Evolutionary conservation across 2,329 filamentous ascomycete genomes (phyloP).

Genomic region (Paecilomyces sp.): DNA sequence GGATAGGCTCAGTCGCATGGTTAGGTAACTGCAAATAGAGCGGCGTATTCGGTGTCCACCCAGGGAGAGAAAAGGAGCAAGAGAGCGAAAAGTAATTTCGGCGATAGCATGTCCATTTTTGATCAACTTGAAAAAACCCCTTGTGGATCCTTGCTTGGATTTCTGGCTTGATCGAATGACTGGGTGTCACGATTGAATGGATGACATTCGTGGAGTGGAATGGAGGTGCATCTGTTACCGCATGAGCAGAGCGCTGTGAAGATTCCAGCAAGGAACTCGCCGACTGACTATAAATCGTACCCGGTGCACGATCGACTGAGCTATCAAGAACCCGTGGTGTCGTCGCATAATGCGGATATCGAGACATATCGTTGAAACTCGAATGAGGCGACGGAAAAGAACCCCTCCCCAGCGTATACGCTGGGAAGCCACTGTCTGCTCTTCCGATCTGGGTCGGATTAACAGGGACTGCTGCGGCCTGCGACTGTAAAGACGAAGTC

Average conservation of each 20-base stretch:
- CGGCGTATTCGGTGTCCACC: conserved; percentile 49
- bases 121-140: conserved; percentile 74
- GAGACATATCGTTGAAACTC: conserved; percentile 24
- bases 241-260: conserved; percentile 19
- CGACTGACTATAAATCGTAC: conserved; percentile 20
- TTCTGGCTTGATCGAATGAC: conserved; percentile 56
- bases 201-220: conserved; percentile 34
- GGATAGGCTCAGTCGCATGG: conserved; percentile 50
- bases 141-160: conserved; percentile 80
- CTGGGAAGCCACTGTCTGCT: conserved; percentile 26
- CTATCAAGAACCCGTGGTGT: conserved; percentile 26
- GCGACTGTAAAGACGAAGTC: conserved; percentile 30
- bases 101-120: conserved; percentile 87
- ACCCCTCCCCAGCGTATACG: conserved; percentile 26
- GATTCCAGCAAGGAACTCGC: conserved; percentile 16
- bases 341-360: conserved; percentile 25
- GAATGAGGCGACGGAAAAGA: conserved; percentile 21
- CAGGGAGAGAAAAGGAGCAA: conserved; percentile 67
- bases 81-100: conserved; percentile 86
- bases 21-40: conserved; percentile 48
- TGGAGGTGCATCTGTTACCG: conserved; percentile 33
- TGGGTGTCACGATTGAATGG: conserved; percentile 26
- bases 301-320: conserved; percentile 21
- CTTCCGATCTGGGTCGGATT: conserved; percentile 29
- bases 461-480: conserved; percentile 18